A percentile compares a stretch with the other conserved stretches of the same genome.
phyloP scores from a whole-genome alignment of 2,329 filamentous ascomycete species.

The Neonectria faginata region DNA sequence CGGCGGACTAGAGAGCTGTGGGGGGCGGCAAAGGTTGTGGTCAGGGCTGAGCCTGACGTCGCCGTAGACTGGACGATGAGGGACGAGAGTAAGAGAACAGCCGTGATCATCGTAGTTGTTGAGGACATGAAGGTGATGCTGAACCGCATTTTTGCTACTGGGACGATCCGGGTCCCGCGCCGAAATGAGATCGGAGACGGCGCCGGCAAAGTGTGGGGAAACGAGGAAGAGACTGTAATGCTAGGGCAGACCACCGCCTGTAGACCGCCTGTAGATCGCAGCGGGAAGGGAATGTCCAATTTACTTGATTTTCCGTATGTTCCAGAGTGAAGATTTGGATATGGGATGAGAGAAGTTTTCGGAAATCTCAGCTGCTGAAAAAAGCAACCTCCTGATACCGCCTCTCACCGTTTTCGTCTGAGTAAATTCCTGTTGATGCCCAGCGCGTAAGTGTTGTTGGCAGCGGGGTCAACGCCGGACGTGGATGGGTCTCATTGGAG shows the following conservation, averaged over 20 bases:
- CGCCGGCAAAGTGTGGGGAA: slow-evolving; percentile 34
- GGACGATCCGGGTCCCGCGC: slow-evolving; percentile 13
- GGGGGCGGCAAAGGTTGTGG: not conserved
- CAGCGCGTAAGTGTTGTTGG: slow-evolving; percentile 31
- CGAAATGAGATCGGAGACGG: slow-evolving; percentile 29
- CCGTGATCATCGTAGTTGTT: slow-evolving; percentile 10
- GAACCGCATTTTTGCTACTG: slow-evolving; percentile 27
- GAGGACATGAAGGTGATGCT: slow-evolving; percentile 11
- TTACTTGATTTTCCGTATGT: not conserved
- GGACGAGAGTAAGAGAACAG: slow-evolving; percentile 27
- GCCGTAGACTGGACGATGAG: slow-evolving; percentile 20
- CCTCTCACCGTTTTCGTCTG: slow-evolving; percentile 26
- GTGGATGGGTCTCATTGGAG: slow-evolving; percentile 48
- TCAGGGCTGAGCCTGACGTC: slow-evolving; percentile 16
- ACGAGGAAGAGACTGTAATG: not conserved
- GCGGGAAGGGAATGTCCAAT: not conserved
- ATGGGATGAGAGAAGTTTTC: no score
- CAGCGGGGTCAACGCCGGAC: slow-evolving; percentile 38
- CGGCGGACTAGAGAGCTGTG: slow-evolving; percentile 31
- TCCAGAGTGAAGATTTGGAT: not conserved
- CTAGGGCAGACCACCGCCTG: slow-evolving; percentile 7
- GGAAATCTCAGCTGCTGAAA: not conserved
- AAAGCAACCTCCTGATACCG: slow-evolving; percentile 27
- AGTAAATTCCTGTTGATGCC: slow-evolving; percentile 45
- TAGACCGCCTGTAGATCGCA: not conserved